Evolutionary conservation across 176 grass and related monocot species (phyloP), one percentile per base, ranked within the genome.

Genomic region (Aegilops longissima): DNA sequence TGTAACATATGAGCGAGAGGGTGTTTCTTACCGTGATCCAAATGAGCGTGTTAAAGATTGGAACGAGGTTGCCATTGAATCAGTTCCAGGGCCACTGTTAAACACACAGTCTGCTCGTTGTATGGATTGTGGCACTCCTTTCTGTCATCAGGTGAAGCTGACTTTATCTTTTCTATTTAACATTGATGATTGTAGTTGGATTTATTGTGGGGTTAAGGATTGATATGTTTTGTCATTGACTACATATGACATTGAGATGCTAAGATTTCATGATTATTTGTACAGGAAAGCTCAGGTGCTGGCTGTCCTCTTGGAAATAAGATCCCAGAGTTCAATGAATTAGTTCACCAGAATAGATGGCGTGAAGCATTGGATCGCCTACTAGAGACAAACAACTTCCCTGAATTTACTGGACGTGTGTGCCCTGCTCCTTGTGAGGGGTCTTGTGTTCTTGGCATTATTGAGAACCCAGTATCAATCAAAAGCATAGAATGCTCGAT

Each of bases 71-170:
- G 97, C 97, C 70, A 93, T 90, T 76, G 97, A 96, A 73, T 93
- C 90, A 82, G 90, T 91, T 52, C 94, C 97, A 69, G 97, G 94
- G 51, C 85, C 97, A 40, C 80, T 99, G 56, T 66, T 99, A 67
- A 94, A 90, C 62, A 99, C 97, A 33, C 97, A 99, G 80, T 96
- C 97, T 40, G 97, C 97, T 87, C 94, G 97, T 38, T 99, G 97
- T 85, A 99, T 99, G 97, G 97, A 99, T 82, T 99, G 97, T 86
- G 97, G 97, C 30, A 99, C 97, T 89, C 97, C 97, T 66, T 99
- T 96, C 73, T 99, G 97, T 89, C 97, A 99, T 92, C 97, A 99
- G 94, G 97, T 96, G 71, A 87, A 29, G 8, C 71, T 63, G 3
- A 77, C 6, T 42, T 61, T 77, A 4, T 74, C 31, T 42, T 49